Evolutionary conservation across 116 monocot species (phyloP).

Genomic region (Phalaenopsis hybrid): DNA sequence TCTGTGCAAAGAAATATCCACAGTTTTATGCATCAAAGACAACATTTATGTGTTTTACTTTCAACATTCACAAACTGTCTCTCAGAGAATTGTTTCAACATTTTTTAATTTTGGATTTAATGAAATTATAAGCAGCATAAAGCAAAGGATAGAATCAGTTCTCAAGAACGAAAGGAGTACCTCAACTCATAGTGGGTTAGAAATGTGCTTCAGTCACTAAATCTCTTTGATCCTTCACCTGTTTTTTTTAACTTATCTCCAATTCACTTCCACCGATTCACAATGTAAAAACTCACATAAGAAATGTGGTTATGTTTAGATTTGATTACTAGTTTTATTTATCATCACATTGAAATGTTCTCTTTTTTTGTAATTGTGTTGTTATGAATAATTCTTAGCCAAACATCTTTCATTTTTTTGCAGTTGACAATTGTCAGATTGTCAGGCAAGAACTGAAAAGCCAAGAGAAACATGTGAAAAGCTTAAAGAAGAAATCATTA

Average conservation of each 20-base stretch:
- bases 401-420: background rate
- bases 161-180: background rate
- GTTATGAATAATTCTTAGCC: background rate
- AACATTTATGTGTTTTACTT: background rate
- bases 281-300: background rate
- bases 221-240: background rate
- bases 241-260: background rate
- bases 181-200: background rate
- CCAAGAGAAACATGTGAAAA: conserved; percentile 37
- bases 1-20: background rate
- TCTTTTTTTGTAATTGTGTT: background rate
- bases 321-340: background rate
- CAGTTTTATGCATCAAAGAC: background rate
- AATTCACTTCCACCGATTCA: background rate
- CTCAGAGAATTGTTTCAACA: background rate
- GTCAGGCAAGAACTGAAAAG: conserved; percentile 37
- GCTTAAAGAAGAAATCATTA: conserved; percentile 36
- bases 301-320: background rate
- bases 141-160: background rate
- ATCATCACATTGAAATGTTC: background rate
- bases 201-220: background rate
- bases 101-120: background rate
- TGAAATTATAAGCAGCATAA: background rate
- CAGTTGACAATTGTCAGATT: conserved; percentile 32
- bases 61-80: background rate